These are phyloP conservation scores for Styphnolobium japonicum DNA, from an alignment of 306 rosid species.

Conservation along the genomic window DNA sequence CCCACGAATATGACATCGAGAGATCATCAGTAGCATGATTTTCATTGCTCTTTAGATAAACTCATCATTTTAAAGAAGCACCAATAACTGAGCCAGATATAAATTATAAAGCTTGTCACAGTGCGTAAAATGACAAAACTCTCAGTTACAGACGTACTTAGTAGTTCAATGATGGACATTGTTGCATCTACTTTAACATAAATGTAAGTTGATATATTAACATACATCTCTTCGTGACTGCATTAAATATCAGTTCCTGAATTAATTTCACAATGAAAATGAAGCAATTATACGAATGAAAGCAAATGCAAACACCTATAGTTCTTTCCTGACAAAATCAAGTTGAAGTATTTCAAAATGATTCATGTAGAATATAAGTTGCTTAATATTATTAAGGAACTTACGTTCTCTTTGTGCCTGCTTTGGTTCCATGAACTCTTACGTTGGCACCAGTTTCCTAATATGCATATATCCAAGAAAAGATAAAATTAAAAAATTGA, in stretches of 20 bases:
- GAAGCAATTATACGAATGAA: background rate
- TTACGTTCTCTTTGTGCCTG: constrained; percentile 70
- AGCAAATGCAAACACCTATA: background rate
- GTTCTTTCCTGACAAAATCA: constrained; percentile 5
- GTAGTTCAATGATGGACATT: constrained; percentile 72
- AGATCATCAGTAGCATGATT: too few species aligned
- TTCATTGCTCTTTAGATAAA: too few species aligned
- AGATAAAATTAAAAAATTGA: background rate
- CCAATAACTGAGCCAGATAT: background rate
- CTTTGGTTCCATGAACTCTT: constrained; percentile 65
- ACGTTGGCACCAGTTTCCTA: constrained; percentile 94
- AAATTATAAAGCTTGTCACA: constrained; percentile 15
- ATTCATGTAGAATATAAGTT: constrained; percentile 12
- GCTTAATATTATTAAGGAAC: background rate
- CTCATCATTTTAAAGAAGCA: too few species aligned
- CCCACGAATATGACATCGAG: too few species aligned
- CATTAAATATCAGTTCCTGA: constrained; percentile 50
- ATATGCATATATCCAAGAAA: constrained; percentile 3
- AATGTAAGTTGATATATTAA: constrained; percentile 75
- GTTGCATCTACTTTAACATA: constrained; percentile 93
- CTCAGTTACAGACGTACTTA: constrained; percentile 76
- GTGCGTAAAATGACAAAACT: constrained; percentile 43
- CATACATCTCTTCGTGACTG: constrained; percentile 63
- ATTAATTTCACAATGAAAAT: constrained; percentile 63
- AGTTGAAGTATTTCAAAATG: constrained; percentile 3